Conservation (phyloP, 371 early-diverging fungal genomes). For the Lichtheimia ramosa region DNA sequence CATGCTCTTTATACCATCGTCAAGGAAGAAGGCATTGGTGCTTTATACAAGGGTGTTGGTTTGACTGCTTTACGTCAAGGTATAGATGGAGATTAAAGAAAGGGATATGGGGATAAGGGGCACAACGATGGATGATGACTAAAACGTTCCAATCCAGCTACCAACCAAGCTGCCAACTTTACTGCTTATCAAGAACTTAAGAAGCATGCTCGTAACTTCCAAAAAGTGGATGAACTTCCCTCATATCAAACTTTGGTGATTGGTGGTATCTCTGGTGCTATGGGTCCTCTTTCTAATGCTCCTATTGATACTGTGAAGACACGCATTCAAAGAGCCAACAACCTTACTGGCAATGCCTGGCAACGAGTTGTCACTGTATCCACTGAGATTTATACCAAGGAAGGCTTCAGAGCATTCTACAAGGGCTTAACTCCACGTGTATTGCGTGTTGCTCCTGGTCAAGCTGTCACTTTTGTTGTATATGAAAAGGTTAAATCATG, state of each 20-base stretch:
- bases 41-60: constrained; percentile 94
- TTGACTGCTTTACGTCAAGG: constrained; percentile 94
- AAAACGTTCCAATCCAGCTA: constrained; percentile 56
- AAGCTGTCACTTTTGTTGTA: constrained; percentile 86
- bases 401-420: constrained; percentile 93
- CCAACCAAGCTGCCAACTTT: constrained; percentile 98
- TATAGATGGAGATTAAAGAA: constrained; percentile 28
- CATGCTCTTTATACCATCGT: constrained; percentile 92
- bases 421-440: constrained; percentile 95
- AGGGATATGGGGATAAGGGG: constrained; percentile 4
- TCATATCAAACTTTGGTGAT: constrained; percentile 89
- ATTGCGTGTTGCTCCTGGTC: constrained; percentile 86
- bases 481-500: constrained; percentile 82
- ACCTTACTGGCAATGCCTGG: constrained; percentile 75
- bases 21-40: constrained; percentile 88
- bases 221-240: constrained; percentile 83
- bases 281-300: constrained; percentile 95
- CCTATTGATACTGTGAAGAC: constrained; percentile 99
- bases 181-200: constrained; percentile 95
- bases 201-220: constrained; percentile 59
- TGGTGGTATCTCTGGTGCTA: constrained; percentile 95
- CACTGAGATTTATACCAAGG: constrained; percentile 76
- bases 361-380: constrained; percentile 77
- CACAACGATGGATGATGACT: constrained; percentile 5
- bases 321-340: constrained; percentile 87